Conservation (phyloP, 169 alveolate genomes). For the Plasmodium cynomolgi region DNA sequence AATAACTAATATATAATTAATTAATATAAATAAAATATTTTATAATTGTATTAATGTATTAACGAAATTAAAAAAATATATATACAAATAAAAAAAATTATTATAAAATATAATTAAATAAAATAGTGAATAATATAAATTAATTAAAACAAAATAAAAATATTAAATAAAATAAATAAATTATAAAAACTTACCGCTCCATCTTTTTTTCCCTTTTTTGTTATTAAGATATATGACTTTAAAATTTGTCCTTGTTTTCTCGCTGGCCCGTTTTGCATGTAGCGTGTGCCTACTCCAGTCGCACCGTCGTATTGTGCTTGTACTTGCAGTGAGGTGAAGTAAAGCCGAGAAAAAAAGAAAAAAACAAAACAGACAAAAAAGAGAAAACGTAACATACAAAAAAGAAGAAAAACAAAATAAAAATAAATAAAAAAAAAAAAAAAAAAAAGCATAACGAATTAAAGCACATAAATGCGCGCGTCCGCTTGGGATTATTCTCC, state of each 20-base stretch:
- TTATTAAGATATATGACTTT: conserved; percentile 7
- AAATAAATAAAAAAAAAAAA: not conserved
- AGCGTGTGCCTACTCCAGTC: not conserved
- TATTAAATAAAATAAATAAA: too few species aligned
- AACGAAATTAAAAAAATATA: too few species aligned
- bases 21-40: too few species aligned
- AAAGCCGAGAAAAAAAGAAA: not conserved
- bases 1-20: too few species aligned
- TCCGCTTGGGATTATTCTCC: not conserved
- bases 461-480: not conserved
- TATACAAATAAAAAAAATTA: too few species aligned
- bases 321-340: conserved; percentile 4
- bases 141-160: too few species aligned
- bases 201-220: conserved; percentile 3
- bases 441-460: not conserved
- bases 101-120: too few species aligned
- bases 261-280: not conserved
- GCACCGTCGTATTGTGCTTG: not conserved
- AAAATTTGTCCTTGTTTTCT: not conserved
- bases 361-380: not conserved
- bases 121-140: too few species aligned
- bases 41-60: too few species aligned
- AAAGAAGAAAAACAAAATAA: not conserved
- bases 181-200: too few species aligned
- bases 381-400: not conserved